A percentile compares a stretch with the other conserved stretches of the same genome.
Evolutionary conservation across 2,329 filamentous ascomycete genomes (phyloP).

Genomic region (Colletotrichum trifolii): DNA sequence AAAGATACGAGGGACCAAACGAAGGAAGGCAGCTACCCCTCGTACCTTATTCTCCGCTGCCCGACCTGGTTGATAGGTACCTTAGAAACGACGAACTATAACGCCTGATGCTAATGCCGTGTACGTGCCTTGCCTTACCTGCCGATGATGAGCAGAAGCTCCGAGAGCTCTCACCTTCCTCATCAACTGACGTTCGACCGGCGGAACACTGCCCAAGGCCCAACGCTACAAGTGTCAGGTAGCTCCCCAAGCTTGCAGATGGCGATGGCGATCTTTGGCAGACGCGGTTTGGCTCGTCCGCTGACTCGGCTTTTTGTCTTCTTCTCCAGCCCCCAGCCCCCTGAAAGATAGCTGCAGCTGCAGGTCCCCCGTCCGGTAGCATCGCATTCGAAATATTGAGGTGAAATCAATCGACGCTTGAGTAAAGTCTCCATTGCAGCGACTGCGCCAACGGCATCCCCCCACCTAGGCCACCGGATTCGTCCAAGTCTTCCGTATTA

Average conservation of each 20-base stretch:
- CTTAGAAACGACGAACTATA: too few species aligned
- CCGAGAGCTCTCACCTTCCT: too few species aligned
- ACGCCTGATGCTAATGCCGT: too few species aligned
- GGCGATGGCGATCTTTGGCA: conserved; percentile 31
- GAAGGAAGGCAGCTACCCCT: too few species aligned
- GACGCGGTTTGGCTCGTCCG: conserved; percentile 20
- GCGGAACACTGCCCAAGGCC: too few species aligned
- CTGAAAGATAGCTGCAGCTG: conserved; percentile 24
- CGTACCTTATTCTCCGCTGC: too few species aligned
- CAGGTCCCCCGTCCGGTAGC: conserved; percentile 14
- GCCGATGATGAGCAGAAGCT: too few species aligned
- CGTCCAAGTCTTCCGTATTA: conserved; percentile 25
- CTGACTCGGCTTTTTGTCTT: conserved; percentile 17
- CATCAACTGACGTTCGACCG: too few species aligned
- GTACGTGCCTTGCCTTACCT: too few species aligned
- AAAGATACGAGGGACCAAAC: too few species aligned
- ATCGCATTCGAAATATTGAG: conserved; percentile 20
- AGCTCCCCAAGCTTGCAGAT: conserved; percentile 12
- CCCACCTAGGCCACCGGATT: conserved; percentile 29
- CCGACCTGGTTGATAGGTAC: too few species aligned
- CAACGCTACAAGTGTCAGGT: too few species aligned
- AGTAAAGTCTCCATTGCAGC: neutral
- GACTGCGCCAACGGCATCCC: conserved; percentile 30
- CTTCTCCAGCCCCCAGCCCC: conserved; percentile 12
- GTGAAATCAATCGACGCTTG: neutral